Evolutionary conservation across 768 basidiomycete species (phyloP), one percentile per base, ranked within the genome.

Genomic region (Pholiota conissans): DNA sequence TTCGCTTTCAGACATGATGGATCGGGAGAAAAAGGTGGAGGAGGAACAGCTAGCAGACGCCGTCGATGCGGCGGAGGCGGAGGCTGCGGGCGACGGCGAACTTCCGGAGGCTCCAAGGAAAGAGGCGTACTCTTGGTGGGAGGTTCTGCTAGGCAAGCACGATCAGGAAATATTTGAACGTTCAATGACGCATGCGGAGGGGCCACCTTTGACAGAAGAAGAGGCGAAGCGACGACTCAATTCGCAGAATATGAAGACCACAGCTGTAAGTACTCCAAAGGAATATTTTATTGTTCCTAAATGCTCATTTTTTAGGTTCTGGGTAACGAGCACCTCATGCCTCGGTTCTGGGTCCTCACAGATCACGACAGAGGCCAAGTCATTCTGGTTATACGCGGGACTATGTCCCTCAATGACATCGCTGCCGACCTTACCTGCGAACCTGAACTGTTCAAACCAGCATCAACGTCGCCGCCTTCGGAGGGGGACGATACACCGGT

Each of bases 391-490:
- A 74, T 90, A 46, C 76, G 89, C 73, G 87, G 91, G 11, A 94
- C 92, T 2, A 90, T 93, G 90, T 89, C 88, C 2, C 75, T 94
- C 40, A 93, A 93, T 63, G 91, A 93, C 71, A 82, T 93, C 4
- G 91, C 91, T 14, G 90, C 90, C 9, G 91, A 93, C 72, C 77
- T 93, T 48, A 90, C 91, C 0, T 93, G 92, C 70, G 88, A 92
- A 55, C 81, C 87, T 0, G 85, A 84, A 37, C 76, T 81, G 20
- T 90, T 90, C 60, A 76, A 81, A 55, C 85, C 84, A 24, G 84
- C 82, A 16, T 69, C 66, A 1, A 79, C 77, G 3, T 59, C 67
- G 14, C 56, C 65, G 9, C 67, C 32, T 28, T 63, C 60, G n/a
- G 70, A 73, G 14, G 65, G 67, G 7, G 75, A 77, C 35, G 67